Percentiles rank a stretch among this genome's conserved stretches.
Conservation (phyloP, 495 filamentous ascomycete genomes). For the Daldinia concentrica region DNA sequence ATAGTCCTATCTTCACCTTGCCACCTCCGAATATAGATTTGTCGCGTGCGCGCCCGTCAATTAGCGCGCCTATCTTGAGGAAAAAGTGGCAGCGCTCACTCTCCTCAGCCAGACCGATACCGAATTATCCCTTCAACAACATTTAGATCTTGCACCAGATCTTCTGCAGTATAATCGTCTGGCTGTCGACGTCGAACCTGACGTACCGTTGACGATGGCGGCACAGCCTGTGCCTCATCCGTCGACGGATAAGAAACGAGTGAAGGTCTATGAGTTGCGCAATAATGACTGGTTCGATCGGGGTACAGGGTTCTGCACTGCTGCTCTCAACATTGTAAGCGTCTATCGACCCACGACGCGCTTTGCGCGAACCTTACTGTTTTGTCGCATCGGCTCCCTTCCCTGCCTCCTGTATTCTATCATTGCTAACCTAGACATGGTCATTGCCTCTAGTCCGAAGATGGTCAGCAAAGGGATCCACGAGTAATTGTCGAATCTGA, state of each 20-base stretch:
- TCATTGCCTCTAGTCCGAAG: constrained; percentile 48
- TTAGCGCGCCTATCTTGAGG: constrained; percentile 43
- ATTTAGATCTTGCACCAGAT: constrained; percentile 54
- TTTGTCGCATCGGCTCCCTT: constrained; percentile 18
- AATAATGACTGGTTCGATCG: constrained; percentile 99
- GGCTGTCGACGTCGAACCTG: constrained; percentile 50
- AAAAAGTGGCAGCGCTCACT: constrained; percentile 59
- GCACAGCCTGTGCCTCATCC: constrained; percentile 85
- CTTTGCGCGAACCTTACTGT: constrained; percentile 8
- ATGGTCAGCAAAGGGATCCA: constrained; percentile 70
- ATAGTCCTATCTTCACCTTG: constrained; percentile 15
- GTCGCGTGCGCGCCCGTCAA: constrained; percentile 49
- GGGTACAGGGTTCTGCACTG: constrained; percentile 94
- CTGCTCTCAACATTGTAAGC: constrained; percentile 78
- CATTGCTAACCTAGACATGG: constrained; percentile 28
- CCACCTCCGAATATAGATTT: constrained; percentile 37
- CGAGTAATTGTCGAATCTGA: constrained; percentile 93
- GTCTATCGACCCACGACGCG: constrained; percentile 23
- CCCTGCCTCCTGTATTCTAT: background rate
- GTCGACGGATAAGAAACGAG: constrained; percentile 90
- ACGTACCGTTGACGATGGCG: constrained; percentile 70
- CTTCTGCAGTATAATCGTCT: constrained; percentile 49
- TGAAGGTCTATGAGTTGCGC: constrained; percentile 98
- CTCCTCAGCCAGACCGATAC: constrained; percentile 54
- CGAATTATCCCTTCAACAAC: constrained; percentile 57